Evolutionary conservation across 148 eudicot genomes (phyloP).

Genomic region (Limonium bicolor): DNA sequence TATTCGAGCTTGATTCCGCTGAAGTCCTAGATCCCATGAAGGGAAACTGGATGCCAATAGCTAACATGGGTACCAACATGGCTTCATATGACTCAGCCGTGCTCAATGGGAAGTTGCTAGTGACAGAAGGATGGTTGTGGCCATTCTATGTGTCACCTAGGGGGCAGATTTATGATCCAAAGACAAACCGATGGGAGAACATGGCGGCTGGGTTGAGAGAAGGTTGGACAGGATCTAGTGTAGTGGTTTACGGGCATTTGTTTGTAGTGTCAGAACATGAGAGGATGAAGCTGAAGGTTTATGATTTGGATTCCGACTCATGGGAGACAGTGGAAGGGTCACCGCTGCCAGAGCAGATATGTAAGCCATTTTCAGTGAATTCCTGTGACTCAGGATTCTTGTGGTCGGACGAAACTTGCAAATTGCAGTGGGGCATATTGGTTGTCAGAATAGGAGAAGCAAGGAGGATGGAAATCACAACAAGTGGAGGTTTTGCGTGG

Average conservation of each 20-base stretch:
- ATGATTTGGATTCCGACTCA: conserved; percentile 40
- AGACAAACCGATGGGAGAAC: conserved; percentile 55
- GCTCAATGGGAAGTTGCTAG: conserved; percentile 68
- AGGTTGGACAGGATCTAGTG: conserved; percentile 98
- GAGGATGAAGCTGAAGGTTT: conserved; percentile 82
- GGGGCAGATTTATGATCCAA: conserved; percentile 85
- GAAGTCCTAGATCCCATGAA: conserved; percentile 56
- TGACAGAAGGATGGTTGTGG: conserved; percentile 99
- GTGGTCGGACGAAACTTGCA: conserved; percentile 82
- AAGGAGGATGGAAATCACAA: conserved; percentile 7
- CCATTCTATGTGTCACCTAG: conserved; percentile 82
- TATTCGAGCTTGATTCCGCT: conserved; percentile 77
- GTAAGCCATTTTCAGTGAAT: conserved; percentile 77
- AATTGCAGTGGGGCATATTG: conserved; percentile 67
- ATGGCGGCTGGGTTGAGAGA: conserved; percentile 80
- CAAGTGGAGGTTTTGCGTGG: conserved; percentile 40
- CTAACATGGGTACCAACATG: conserved; percentile 71
- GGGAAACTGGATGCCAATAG: conserved; percentile 52
- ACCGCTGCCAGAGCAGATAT: conserved; percentile 77
- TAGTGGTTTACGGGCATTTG: conserved; percentile 51
- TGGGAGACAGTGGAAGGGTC: conserved; percentile 86
- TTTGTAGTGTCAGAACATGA: conserved; percentile 94
- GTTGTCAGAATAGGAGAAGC: conserved; percentile 15
- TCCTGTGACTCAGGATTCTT: conserved; percentile 40
- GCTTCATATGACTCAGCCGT: conserved; percentile 83